phyloP scores from a whole-genome alignment of 768 basidiomycete species.

The Galerina sulciceps region DNA sequence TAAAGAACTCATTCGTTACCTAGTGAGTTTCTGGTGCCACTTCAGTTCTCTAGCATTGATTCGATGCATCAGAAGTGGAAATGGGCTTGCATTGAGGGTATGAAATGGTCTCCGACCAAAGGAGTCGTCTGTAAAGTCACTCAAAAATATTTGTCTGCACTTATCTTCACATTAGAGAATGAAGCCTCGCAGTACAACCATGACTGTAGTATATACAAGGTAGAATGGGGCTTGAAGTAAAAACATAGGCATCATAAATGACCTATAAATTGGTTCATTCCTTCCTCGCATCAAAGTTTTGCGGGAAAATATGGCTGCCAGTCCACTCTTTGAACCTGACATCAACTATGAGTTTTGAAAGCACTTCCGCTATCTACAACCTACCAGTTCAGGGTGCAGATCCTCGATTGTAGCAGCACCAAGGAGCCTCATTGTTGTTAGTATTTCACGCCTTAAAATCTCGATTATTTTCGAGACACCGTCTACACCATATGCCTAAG shows the following conservation, averaged over 20 bases:
- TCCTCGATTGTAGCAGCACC: conserved; percentile 71
- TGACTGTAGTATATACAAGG: conserved; percentile 6
- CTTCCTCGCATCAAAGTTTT: conserved; percentile 33
- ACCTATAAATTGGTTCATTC: neutral
- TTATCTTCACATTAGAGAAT: conserved; percentile 42
- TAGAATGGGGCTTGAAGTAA: neutral
- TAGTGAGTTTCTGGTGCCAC: conserved; percentile 46
- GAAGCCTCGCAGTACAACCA: conserved; percentile 1
- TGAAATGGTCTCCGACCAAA: conserved; percentile 50
- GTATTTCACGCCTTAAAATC: conserved; percentile 79
- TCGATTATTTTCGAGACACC: conserved; percentile 69
- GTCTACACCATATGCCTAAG: conserved; percentile 73
- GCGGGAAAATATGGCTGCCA: conserved; percentile 50
- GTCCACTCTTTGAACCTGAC: conserved; percentile 57
- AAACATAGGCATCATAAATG: neutral
- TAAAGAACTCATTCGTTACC: conserved; percentile 69
- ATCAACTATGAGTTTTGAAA: neutral
- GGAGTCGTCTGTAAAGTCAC: conserved; percentile 45
- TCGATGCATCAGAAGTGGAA: conserved; percentile 60
- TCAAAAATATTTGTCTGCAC: conserved; percentile 38
- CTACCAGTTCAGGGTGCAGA: conserved; percentile 76
- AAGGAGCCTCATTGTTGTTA: conserved; percentile 73
- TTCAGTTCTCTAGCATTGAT: neutral
- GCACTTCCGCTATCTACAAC: neutral
- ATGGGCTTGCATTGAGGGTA: conserved; percentile 63